Conservation (phyloP, 805 yeast genomes). For the Metschnikowia noctiluminum region DNA sequence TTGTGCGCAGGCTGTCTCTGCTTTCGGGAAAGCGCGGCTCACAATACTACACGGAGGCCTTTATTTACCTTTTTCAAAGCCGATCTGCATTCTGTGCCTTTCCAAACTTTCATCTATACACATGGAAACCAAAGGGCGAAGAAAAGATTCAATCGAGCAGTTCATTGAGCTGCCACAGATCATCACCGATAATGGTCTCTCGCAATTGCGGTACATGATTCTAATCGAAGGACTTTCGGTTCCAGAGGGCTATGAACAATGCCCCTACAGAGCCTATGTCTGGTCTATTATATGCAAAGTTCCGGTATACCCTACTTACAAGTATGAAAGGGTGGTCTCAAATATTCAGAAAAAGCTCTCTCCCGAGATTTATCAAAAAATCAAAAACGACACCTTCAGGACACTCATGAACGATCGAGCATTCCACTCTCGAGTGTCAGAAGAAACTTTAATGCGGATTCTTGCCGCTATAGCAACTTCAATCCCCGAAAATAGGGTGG, state of each 20-base stretch:
- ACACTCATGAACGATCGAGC: constrained; percentile 71
- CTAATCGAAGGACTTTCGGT: constrained; percentile 39
- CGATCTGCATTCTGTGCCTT: not conserved
- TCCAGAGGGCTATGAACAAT: constrained; percentile 47
- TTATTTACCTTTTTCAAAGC: too few relatives aligned
- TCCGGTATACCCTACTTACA: constrained; percentile 52
- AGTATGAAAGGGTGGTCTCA: constrained; percentile 49
- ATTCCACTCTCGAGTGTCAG: constrained; percentile 67
- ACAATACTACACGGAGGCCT: too few relatives aligned
- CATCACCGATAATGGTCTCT: constrained; percentile 45
- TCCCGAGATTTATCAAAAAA: constrained; percentile 60
- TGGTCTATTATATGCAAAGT: constrained; percentile 77
- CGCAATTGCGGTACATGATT: constrained; percentile 45
- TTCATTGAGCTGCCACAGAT: constrained; percentile 44
- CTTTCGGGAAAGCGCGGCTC: too few relatives aligned
- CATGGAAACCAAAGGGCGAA: constrained; percentile 32
- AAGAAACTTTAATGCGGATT: constrained; percentile 62
- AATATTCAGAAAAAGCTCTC: constrained; percentile 45
- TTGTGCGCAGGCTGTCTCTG: too few relatives aligned
- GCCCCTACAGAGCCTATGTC: constrained; percentile 69
- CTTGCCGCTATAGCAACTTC: constrained; percentile 69
- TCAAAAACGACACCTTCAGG: constrained; percentile 80
- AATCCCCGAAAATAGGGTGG: constrained; percentile 27
- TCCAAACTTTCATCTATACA: not conserved
- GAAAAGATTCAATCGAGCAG: constrained; percentile 53